These are phyloP conservation scores for Fusarium haematococcum DNA, from an alignment of 2,329 filamentous ascomycete species.

Conservation along the genomic window DNA sequence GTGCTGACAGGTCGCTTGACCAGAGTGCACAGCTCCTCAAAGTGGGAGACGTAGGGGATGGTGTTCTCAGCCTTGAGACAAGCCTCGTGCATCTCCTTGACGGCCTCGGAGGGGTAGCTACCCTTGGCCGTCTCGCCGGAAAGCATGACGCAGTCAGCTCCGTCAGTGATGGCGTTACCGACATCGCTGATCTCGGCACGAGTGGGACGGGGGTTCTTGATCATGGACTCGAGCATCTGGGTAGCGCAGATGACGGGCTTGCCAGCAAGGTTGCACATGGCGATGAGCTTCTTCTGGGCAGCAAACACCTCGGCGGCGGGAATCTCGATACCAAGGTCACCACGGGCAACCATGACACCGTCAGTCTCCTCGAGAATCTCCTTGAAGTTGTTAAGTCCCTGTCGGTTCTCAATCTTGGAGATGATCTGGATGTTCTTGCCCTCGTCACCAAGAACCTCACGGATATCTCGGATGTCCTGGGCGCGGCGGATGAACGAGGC, in stretches of 20 bases:
- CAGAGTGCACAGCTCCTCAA: constrained; percentile 91
- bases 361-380: constrained; percentile 97
- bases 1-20: constrained; percentile 86
- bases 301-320: constrained; percentile 98
- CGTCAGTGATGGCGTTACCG: constrained; percentile 96
- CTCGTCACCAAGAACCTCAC: constrained; percentile 87
- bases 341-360: constrained; percentile 99
- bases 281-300: constrained; percentile 99
- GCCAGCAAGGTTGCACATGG: constrained; percentile 99
- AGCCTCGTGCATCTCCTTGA: constrained; percentile 98
- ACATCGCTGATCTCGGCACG: constrained; percentile 99
- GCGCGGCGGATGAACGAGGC: constrained; percentile 97
- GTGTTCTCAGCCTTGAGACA: constrained; percentile 97
- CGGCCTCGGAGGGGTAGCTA: constrained; percentile 90
- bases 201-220: constrained; percentile 98
- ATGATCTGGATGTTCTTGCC: constrained; percentile 99
- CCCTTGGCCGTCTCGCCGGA: constrained; percentile 99
- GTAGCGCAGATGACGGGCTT: constrained; percentile 99
- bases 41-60: constrained; percentile 96
- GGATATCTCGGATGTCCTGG: constrained; percentile 93
- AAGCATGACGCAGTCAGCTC: constrained; percentile 99
- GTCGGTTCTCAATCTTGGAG: constrained; percentile 99
- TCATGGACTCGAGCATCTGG: constrained; percentile 99
- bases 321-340: constrained; percentile 96
- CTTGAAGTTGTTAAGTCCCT: constrained; percentile 99